Conservation (phyloP, 768 basidiomycete genomes). For the Phanerodontia chrysosporium region DNA sequence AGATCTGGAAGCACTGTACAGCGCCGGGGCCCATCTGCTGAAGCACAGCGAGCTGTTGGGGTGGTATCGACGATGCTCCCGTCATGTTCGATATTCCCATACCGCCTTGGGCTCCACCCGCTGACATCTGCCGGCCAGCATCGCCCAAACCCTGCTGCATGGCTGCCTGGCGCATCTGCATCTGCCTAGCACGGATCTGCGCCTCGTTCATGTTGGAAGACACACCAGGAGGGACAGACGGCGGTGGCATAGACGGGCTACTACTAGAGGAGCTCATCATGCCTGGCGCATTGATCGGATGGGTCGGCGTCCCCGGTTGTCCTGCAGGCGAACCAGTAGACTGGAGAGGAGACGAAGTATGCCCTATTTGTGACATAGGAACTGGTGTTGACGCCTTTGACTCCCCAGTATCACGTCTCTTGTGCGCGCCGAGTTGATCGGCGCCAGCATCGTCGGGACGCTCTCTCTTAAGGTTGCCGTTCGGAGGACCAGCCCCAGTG, state of each 20-base stretch:
- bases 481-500: constrained; percentile 12
- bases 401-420: constrained; percentile 71
- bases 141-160: constrained; percentile 17
- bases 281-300: constrained; percentile 9
- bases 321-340: constrained; percentile 7
- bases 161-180: constrained; percentile 32
- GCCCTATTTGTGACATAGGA: constrained; percentile 24
- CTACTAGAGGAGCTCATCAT: constrained; percentile 10
- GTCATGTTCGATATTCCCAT: constrained; percentile 12
- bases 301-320: constrained; percentile 15
- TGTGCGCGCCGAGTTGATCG: constrained; percentile 38
- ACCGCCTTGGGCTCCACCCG: constrained; percentile 1
- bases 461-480: constrained; percentile 52
- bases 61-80: constrained; percentile 15
- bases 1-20: constrained; percentile 43
- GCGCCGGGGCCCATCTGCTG: constrained; percentile 27
- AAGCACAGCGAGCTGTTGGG: constrained; percentile 17
- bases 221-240: constrained; percentile 29
- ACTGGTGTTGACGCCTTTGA: constrained; percentile 36
- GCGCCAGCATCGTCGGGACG: constrained; percentile 45
- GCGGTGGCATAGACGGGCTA: constrained; percentile 25
- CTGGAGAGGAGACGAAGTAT: constrained; percentile 7
- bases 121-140: constrained; percentile 18
- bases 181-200: constrained; percentile 31
- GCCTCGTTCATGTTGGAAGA: constrained; percentile 24